Evolutionary conservation across 306 rosid species (phyloP), one percentile per base, ranked within the genome.

Genomic region (Acacia melanoxylon): DNA sequence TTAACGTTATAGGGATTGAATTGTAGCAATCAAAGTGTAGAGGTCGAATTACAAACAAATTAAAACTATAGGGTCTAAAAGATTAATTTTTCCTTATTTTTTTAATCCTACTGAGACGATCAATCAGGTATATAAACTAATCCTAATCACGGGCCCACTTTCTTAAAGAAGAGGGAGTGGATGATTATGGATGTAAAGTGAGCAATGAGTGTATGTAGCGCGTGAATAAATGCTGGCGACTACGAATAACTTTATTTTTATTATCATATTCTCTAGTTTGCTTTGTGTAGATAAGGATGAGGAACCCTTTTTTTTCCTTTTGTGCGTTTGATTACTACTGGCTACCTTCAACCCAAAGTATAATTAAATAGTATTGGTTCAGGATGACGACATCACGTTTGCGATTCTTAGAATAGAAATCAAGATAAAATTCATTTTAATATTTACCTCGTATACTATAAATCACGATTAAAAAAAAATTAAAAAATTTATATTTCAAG

Each of bases 1-100:
- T 4, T 35, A 35, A 35, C 5, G 7, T 35, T 35, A 35, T 5
- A 35, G 4, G 1, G 40, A 35, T 5, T 35, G 40, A 35, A 1
- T 35, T 35, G 5, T 1, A 35, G 5, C 40, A 35, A 3, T 33
- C 4, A 33, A 3, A 33, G 2, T 33, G 0, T 33, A 33, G 0
- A 3, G 0, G 4, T 4, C 3, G 0, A 33, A 0, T 4, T 33
- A 4, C 6, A 33, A 33, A 2, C 3, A 0, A 33, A 0, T 37
- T 0, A 37, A 37, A 6, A 37, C 5, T 1, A 1, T 6, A 37
- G 1, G 41, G 0, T 5, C 1, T 0, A 37, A 37, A 37, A 35
- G 7, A 5, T 35, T 35, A 35, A 4, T 35, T 35, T 35, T 35
- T 35, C 4, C 7, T 1, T 4, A 0, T 4, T 35, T 35, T 35